Base-by-base conservation (phyloP, 257 asterid genomes). In the Rauvolfia tetraphylla region DNA sequence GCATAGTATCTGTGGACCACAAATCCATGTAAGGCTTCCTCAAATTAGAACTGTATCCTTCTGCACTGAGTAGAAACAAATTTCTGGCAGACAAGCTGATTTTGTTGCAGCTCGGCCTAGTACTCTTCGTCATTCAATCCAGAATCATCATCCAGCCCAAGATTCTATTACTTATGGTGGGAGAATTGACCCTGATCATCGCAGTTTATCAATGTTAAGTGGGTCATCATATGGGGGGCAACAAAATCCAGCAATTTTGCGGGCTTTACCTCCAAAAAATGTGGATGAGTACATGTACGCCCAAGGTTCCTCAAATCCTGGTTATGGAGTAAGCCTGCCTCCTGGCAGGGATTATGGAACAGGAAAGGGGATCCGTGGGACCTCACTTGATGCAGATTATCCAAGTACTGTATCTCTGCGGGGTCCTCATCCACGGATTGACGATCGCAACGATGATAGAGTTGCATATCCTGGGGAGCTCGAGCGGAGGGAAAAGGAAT, bases 251-350 rank as follows among this genome's bases (percentile, higher is more conserved):
- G 93, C 99, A 73, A 93, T 92, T 75, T 88, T 93, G 85, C 98
- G 99, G 34, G 94, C 98, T 72, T 96, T 90, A 78, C 98, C 99
- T 56, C 92, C 73, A 61, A 89, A 89, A 84, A 86, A 74, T 61
- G 81, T 86, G 44, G 98, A 95, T 49, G 97, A 95, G 73, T 86
- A 83, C 78, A 75, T 86, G 36, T 91, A 91, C 78, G 81, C 87
- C 80, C 96, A 85, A 76, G 85, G 85, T 82, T 86, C 97, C 71
- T 80, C 93, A 65, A 90, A 89, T 88, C 95, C 98, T 79, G 98
- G 98, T 73, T 95, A 95, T 73, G 99, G 99, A 72, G 98, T 95
- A 83, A 95, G 99, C 88, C 88, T 95, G 82, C 99, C 99, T 74
- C 98, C 99, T 42, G 99, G 99, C 65, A 90, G 99, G 82, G 97